Percentiles rank a stretch among this genome's conserved stretches.
phyloP scores from a whole-genome alignment of 495 filamentous ascomycete genomes.

The Pseudomonodictys pantanalensis region DNA sequence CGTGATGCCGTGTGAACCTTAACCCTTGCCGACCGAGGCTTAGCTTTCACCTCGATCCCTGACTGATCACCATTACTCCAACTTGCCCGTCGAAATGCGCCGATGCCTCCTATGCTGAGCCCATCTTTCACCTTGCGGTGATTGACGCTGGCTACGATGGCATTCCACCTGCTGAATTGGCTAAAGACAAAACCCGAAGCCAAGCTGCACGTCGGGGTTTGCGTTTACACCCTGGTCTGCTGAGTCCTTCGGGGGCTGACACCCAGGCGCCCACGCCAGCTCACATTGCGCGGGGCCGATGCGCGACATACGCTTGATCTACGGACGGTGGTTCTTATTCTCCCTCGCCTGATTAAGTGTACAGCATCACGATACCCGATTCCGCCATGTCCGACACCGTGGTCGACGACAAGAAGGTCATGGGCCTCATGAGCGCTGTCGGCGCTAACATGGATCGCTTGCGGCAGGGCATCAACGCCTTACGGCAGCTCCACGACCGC shows the following conservation, averaged over 20 bases:
- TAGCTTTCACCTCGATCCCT: too few species aligned
- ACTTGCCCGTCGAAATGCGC: too few species aligned
- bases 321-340: neutral
- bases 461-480: constrained; percentile 23
- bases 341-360: neutral
- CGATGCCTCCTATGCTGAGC: too few species aligned
- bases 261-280: too few species aligned
- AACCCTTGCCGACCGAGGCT: too few species aligned
- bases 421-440: constrained; percentile 16
- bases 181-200: constrained; percentile 3
- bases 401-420: constrained; percentile 19
- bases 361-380: neutral
- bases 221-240: constrained; percentile 5
- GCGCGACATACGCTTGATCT: constrained; percentile 13
- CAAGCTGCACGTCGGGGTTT: constrained; percentile 5
- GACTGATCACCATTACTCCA: too few species aligned
- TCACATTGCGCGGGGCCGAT: neutral
- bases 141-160: neutral
- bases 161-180: neutral
- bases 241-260: neutral
- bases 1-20: too few species aligned
- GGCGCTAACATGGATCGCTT: constrained; percentile 16
- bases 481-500: constrained; percentile 30
- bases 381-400: constrained; percentile 8
- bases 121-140: neutral